Percentiles rank a stretch among this genome's conserved stretches.
phyloP scores from a whole-genome alignment of 2,329 filamentous ascomycete species.

The Chaetomium strumarium region DNA sequence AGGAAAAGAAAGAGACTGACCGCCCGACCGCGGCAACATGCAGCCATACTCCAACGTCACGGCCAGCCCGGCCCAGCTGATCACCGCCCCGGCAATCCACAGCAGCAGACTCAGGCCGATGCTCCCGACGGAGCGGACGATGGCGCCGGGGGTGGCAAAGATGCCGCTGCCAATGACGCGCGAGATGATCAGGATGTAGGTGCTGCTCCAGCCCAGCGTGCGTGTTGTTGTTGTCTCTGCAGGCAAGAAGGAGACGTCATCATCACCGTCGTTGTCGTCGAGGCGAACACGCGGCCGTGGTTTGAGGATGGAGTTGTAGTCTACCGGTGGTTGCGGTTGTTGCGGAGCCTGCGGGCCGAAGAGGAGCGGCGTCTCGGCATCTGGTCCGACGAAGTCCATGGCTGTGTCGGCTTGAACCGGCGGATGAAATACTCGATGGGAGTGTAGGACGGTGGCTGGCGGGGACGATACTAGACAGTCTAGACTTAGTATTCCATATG shows the following conservation, averaged over 20 bases:
- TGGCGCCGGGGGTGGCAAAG: constrained; percentile 64
- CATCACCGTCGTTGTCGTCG: constrained; percentile 30
- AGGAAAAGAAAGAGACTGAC: constrained; percentile 26
- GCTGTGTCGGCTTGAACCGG: neutral
- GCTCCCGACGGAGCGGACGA: constrained; percentile 61
- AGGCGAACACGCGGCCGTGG: neutral
- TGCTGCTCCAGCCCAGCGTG: constrained; percentile 56
- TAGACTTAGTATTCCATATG: too few relatives aligned
- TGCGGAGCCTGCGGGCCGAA: neutral
- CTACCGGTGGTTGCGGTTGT: neutral
- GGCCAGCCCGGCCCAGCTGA: constrained; percentile 56
- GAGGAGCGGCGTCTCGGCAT: constrained; percentile 5
- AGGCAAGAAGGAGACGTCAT: constrained; percentile 53
- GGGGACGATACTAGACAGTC: too few relatives aligned
- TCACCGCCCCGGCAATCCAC: constrained; percentile 57
- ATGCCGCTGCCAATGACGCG: constrained; percentile 66
- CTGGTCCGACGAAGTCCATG: constrained; percentile 15
- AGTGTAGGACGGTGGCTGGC: neutral
- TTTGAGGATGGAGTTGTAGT: neutral
- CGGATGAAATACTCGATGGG: neutral
- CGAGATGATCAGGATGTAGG: constrained; percentile 62
- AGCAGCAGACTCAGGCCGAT: constrained; percentile 56
- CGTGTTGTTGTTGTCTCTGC: constrained; percentile 54
- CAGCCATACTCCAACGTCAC: constrained; percentile 63
- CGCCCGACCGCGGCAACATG: constrained; percentile 64